phyloP scores from a whole-genome alignment of 768 basidiomycete genomes.

The Mycena epipterygia region DNA sequence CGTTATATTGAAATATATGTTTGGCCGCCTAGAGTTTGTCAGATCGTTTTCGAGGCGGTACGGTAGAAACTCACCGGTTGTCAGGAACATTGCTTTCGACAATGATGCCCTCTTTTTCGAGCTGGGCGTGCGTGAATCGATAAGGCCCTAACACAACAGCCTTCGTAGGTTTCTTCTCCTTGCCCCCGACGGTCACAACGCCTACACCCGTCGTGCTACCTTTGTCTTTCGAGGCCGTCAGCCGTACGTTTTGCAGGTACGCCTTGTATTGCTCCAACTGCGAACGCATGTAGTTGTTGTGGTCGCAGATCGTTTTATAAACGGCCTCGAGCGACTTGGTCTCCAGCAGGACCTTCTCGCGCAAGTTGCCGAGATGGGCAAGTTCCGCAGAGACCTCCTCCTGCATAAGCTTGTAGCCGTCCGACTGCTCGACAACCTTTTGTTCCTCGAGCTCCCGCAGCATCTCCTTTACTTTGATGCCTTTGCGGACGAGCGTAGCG shows the following conservation, averaged over 20 bases:
- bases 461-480: constrained; percentile 99
- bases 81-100: constrained; percentile 99
- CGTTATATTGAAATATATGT: constrained; percentile 99
- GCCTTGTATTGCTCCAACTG: constrained; percentile 99
- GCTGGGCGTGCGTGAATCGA: constrained; percentile 96
- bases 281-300: constrained; percentile 96
- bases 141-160: constrained; percentile 93
- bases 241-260: constrained; percentile 96
- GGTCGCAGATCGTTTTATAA: constrained; percentile 99
- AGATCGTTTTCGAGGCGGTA: constrained; percentile 27
- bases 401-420: constrained; percentile 95
- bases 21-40: constrained; percentile 77
- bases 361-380: constrained; percentile 94
- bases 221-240: constrained; percentile 91
- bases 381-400: constrained; percentile 98
- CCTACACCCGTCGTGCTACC: constrained; percentile 91
- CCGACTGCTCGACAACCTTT: constrained; percentile 83
- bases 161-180: constrained; percentile 94
- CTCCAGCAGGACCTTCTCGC: constrained; percentile 95
- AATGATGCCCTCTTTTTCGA: constrained; percentile 99
- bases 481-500: constrained; percentile 93
- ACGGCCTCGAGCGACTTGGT: constrained; percentile 95
- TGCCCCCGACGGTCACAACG: constrained; percentile 95
- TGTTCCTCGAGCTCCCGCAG: constrained; percentile 94
- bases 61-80: constrained; percentile 78